Conservation (phyloP, 2,329 filamentous ascomycete genomes). For the Fusarium sp. region DNA sequence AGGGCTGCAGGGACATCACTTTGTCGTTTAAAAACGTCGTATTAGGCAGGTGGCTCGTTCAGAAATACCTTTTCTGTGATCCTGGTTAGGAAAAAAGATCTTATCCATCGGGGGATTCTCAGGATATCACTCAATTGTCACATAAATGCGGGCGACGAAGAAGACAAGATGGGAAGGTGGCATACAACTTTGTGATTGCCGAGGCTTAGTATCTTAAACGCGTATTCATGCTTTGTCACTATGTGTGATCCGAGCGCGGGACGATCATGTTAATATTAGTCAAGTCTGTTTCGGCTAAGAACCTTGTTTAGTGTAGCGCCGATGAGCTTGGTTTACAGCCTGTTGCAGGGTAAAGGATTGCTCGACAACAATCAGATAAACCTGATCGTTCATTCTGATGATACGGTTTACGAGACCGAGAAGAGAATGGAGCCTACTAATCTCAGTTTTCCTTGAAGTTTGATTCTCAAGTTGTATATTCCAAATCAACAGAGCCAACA, state of each 20-base stretch:
- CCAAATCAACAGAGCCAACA: too few species aligned
- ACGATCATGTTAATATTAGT: neutral
- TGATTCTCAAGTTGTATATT: too few species aligned
- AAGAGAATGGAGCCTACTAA: too few species aligned
- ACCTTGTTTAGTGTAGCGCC: neutral
- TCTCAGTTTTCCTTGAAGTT: too few species aligned
- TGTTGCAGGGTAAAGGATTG: neutral
- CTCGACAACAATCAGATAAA: too few species aligned
- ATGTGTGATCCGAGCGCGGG: too few species aligned
- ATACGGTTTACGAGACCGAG: too few species aligned
- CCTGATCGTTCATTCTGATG: too few species aligned
- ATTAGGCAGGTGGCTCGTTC: neutral
- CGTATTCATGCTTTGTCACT: neutral
- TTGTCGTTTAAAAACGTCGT: neutral
- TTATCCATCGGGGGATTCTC: accelerated
- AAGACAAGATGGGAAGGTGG: neutral
- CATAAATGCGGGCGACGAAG: too few species aligned
- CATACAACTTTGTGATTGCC: neutral
- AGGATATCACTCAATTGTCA: neutral
- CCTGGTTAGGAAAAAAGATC: neutral
- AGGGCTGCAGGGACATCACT: too few species aligned
- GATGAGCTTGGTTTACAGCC: neutral
- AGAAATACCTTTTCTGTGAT: neutral
- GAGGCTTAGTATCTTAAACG: neutral
- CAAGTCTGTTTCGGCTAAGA: neutral